Base-by-base conservation (phyloP, 768 basidiomycete species). In the Amanita jacksonii region DNA sequence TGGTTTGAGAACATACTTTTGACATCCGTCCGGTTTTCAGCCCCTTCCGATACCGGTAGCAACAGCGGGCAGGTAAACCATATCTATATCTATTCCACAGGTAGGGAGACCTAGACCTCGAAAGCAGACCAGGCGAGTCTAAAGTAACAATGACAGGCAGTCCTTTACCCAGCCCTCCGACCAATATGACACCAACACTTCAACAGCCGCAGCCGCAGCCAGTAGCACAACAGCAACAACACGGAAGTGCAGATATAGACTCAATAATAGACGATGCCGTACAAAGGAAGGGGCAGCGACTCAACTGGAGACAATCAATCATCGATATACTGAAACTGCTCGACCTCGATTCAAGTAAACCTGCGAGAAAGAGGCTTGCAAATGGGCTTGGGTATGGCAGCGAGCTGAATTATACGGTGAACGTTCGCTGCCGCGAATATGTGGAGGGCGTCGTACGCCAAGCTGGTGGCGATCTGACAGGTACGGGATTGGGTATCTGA, bases 281-380 rank as follows among this genome's bases (percentile, higher is more conserved):
- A 10, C n/a, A 30, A 19, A 15, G 15, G 15, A 24, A 35, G 3
- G 24, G 35, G 12, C 15, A 45, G n/a, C 22, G 27, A 3, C 35
- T 45, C 4, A 23, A 38, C n/a, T 45, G 43, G 43, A 9, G 36
- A 15, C 25, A 28, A 34, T 45, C 43, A 5, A 38, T 45, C 13
- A 35, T 45, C 22, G 43, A 45, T 28, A 15, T 45, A 2, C n/a
- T 45, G 32, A 45, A 45, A 18, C 8, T 45, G 13, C 34, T 45
- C 25, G 22, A 15, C 6, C 12, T 45, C 8, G 43, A 45, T 37
- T 36, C 43, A 18, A n/a, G 24, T 3, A 6, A 5, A 5, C 16
- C 20, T 10, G 22, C 33, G 4, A 36, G 35, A 3, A 36, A 19
- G 9, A 20, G 25, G 24, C 25, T 45, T 1, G 28, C 43, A 10